Evolutionary conservation across 495 filamentous ascomycete genomes (phyloP).

Genomic region (Saxophila tyrrhenica): DNA sequence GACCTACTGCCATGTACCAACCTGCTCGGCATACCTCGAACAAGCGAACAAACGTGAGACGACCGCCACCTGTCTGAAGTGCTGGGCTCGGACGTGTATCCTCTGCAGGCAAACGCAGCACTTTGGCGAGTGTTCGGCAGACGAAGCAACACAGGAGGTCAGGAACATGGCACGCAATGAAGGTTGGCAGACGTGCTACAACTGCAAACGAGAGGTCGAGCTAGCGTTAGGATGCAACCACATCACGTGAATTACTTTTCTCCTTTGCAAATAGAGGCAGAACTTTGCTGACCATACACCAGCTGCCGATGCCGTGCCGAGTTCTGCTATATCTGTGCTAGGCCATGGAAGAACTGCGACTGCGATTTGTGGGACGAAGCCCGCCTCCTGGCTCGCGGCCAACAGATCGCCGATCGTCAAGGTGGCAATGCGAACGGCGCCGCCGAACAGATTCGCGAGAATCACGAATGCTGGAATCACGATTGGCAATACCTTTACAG

Average conservation of each 20-base stretch:
- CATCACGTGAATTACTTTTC: conserved; percentile 13
- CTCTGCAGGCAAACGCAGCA: conserved; percentile 38
- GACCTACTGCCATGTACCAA: conserved; percentile 21
- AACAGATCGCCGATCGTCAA: conserved; percentile 29
- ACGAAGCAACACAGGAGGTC: conserved; percentile 13
- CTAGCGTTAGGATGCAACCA: conserved; percentile 9
- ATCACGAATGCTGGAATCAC: too few relatives aligned
- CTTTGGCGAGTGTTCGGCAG: conserved; percentile 18
- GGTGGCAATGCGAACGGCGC: too few relatives aligned
- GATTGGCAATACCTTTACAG: too few relatives aligned
- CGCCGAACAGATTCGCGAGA: too few relatives aligned
- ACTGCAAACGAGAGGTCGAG: conserved; percentile 20
- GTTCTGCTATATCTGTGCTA: conserved; percentile 24
- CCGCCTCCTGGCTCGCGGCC: conserved; percentile 19
- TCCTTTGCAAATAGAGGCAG: too few relatives aligned
- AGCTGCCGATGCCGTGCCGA: conserved; percentile 20
- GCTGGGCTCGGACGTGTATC: conserved; percentile 32
- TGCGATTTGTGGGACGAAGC: conserved; percentile 16
- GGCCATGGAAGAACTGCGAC: conserved; percentile 20
- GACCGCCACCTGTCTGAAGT: conserved; percentile 34
- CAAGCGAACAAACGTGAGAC: conserved; percentile 23
- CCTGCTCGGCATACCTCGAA: conserved; percentile 28
- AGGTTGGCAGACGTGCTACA: conserved; percentile 28
- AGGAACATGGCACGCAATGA: conserved; percentile 19
- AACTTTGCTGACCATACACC: too few relatives aligned